Percentiles rank a stretch among this genome's conserved stretches.
phyloP scores from a whole-genome alignment of 2,329 filamentous ascomycete species.

The Microsporum audouinii region DNA sequence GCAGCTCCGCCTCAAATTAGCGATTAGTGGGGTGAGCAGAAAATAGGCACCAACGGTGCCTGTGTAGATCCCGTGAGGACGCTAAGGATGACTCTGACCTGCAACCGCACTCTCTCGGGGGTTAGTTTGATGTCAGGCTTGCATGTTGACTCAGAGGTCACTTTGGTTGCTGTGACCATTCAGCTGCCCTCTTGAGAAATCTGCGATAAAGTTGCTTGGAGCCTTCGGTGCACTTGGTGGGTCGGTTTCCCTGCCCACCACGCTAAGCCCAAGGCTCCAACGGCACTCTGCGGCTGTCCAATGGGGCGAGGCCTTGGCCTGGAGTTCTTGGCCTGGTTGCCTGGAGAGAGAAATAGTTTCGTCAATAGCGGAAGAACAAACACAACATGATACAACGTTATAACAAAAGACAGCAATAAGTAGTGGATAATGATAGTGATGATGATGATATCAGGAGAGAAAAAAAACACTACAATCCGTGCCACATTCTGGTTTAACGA shows the following conservation, averaged over 20 bases:
- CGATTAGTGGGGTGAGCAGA: neutral
- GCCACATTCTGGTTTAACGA: neutral
- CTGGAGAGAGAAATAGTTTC: neutral
- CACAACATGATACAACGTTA: neutral
- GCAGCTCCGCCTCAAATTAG: conserved; percentile 1
- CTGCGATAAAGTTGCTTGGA: conserved; percentile 1
- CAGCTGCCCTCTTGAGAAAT: neutral
- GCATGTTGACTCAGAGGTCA: neutral
- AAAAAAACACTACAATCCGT: neutral
- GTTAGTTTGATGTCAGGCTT: neutral
- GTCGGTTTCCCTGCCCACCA: neutral
- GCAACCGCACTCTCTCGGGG: neutral
- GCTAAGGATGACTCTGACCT: neutral
- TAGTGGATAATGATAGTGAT: neutral
- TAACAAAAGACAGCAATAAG: neutral
- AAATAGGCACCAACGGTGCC: conserved; percentile 2
- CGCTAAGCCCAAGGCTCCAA: conserved; percentile 5
- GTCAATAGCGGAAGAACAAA: neutral
- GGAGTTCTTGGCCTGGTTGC: neutral
- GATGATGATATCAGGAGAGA: neutral
- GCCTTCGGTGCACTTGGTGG: neutral
- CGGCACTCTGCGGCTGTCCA: neutral
- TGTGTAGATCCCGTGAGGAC: neutral
- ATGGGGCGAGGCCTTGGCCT: neutral
- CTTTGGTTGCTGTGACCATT: neutral